Evolutionary conservation across 108 stramenopile species (phyloP).

Genomic region (Nitzschia putrida): DNA sequence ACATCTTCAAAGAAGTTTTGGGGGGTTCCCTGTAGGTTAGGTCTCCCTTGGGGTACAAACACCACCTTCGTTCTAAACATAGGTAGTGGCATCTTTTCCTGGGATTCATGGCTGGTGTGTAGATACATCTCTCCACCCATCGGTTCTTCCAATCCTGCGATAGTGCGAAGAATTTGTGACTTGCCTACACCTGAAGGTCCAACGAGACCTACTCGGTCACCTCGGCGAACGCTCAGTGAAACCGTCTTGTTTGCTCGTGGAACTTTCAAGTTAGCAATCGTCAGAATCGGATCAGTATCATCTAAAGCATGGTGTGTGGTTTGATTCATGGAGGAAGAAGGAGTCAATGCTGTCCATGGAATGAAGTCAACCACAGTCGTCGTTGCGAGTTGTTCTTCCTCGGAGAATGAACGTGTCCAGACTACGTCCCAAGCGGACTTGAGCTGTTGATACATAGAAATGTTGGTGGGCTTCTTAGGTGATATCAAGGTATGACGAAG

Average conservation of each 20-base stretch:
- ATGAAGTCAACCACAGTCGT: too few relatives aligned
- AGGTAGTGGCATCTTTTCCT: constrained; percentile 15
- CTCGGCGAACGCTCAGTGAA: neutral
- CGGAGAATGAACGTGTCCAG: neutral
- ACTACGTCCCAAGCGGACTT: neutral
- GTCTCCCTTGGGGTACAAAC: constrained; percentile 75
- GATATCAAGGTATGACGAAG: constrained; percentile 7
- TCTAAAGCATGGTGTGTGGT: neutral
- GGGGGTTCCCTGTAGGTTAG: constrained; percentile 52
- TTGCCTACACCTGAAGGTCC: constrained; percentile 72
- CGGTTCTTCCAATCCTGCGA: constrained; percentile 65
- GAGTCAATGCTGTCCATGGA: neutral
- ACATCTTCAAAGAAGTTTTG: constrained; percentile 39
- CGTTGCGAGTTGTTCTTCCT: neutral
- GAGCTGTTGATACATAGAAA: neutral
- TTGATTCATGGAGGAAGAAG: neutral
- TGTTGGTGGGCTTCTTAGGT: constrained; percentile 2
- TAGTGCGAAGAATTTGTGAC: constrained; percentile 66
- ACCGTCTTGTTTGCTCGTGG: constrained; percentile 1
- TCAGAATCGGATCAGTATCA: neutral
- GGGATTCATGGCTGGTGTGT: neutral
- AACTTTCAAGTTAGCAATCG: neutral
- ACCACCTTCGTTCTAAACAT: constrained; percentile 59
- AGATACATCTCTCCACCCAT: constrained; percentile 28
- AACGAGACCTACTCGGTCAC: constrained; percentile 29